Evolutionary conservation across 2,329 filamentous ascomycete genomes (phyloP).

Genomic region (Balansia obtecta): DNA sequence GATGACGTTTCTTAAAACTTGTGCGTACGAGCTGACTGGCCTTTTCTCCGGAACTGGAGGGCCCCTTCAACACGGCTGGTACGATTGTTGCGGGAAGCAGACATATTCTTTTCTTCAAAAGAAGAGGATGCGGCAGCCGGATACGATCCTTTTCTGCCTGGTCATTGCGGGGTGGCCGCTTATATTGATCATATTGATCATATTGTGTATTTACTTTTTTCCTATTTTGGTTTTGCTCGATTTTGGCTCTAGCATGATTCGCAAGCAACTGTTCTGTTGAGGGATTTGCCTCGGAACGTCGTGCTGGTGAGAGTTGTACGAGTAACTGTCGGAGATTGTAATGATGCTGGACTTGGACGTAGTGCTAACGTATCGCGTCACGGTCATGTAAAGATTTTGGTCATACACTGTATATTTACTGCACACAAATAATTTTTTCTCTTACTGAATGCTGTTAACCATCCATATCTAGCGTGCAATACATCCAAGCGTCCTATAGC

Average conservation of each 20-base stretch:
- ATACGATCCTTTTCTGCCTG: not conserved
- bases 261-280: not conserved
- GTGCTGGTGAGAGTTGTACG: not conserved
- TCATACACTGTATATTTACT: too few species aligned
- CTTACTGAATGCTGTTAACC: too few species aligned
- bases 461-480: too few species aligned
- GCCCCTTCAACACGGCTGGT: slow-evolving; percentile 1
- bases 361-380: too few species aligned
- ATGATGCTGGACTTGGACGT: not conserved
- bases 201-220: not conserved
- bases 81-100: slow-evolving; percentile 1
- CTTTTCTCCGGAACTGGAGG: not conserved
- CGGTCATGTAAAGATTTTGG: too few species aligned
- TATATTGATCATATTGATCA: not conserved
- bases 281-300: not conserved
- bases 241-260: not conserved
- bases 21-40: not conserved
- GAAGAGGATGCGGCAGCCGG: not conserved
- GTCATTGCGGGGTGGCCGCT: not conserved
- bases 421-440: too few species aligned
- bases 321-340: not conserved
- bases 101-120: not conserved
- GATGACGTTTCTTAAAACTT: slow-evolving; percentile 6
- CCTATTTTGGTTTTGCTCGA: not conserved
- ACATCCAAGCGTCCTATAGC: too few species aligned